These are phyloP conservation scores for Galerina sulciceps DNA, from an alignment of 768 basidiomycete genomes.

Conservation along the genomic window DNA sequence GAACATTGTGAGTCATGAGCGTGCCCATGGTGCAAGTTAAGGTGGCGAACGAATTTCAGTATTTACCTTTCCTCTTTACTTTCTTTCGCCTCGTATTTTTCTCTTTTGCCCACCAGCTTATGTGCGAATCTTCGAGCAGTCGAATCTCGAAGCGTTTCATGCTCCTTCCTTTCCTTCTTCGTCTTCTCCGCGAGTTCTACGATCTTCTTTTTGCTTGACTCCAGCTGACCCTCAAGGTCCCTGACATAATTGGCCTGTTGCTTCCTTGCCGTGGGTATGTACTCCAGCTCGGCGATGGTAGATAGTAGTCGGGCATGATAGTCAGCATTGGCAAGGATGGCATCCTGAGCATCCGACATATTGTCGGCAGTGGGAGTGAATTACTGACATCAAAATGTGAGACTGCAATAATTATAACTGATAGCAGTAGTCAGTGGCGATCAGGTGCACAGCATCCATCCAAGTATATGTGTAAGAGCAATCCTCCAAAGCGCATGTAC, in stretches of 20 bases:
- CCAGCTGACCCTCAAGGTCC: conserved; percentile 35
- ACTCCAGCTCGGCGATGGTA: conserved; percentile 40
- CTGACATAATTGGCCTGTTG: conserved; percentile 40
- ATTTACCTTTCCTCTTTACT: conserved; percentile 50
- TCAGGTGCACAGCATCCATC: conserved; percentile 4
- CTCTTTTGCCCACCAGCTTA: conserved; percentile 43
- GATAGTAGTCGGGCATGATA: conserved; percentile 41
- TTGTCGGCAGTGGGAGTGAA: not conserved
- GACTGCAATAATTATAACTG: conserved; percentile 4
- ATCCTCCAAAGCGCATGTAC: too few relatives aligned
- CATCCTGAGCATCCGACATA: conserved; percentile 33
- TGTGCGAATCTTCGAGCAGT: conserved; percentile 41
- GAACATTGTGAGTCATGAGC: not conserved
- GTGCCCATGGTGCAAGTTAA: not conserved
- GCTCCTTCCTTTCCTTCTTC: conserved; percentile 48
- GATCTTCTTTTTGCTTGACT: conserved; percentile 26
- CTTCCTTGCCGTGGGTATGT: conserved; percentile 39
- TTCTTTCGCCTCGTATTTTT: conserved; percentile 44
- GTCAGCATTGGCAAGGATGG: conserved; percentile 39
- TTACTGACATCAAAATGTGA: conserved; percentile 13
- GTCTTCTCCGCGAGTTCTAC: conserved; percentile 37
- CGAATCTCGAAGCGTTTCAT: conserved; percentile 43
- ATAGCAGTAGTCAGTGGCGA: not conserved
- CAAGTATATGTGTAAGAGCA: too few relatives aligned
- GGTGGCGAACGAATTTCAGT: not conserved